Evolutionary conservation across 306 rosid genomes (phyloP).

Genomic region (Fagus sylvatica): DNA sequence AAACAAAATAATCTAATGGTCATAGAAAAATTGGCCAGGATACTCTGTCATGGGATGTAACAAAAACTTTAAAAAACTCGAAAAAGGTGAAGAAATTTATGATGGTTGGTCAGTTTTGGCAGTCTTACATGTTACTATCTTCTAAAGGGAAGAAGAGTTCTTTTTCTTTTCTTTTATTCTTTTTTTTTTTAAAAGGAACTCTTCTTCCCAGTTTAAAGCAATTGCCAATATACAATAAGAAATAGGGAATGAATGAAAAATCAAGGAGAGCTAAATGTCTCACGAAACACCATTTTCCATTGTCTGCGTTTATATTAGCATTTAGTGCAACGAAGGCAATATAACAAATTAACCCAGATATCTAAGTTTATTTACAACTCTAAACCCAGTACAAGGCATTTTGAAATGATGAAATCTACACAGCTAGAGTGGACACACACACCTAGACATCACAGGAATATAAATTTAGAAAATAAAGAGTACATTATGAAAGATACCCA

Average conservation of each 20-base stretch:
- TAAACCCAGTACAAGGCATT: background rate
- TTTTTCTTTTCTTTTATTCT: no score
- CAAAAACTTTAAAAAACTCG: background rate
- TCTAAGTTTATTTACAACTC: background rate
- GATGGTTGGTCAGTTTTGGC: background rate
- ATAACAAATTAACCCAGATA: background rate
- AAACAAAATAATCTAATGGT: background rate
- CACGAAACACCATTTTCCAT: background rate
- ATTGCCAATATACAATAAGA: background rate
- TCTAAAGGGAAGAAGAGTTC: background rate
- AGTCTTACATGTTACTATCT: background rate
- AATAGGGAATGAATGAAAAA: background rate
- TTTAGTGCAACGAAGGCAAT: background rate
- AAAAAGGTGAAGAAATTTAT: background rate
- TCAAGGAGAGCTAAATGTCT: no score
- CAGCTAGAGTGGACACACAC: background rate
- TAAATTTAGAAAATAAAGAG: background rate
- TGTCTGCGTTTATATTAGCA: background rate
- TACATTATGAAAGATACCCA: conserved; percentile 56
- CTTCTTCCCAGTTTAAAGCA: no score
- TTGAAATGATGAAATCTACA: background rate
- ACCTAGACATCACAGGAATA: background rate
- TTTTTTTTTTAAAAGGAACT: no score
- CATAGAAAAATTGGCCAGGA: background rate
- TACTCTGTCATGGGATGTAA: background rate